These are phyloP conservation scores for Alternaria brassicae DNA, from an alignment of 2,329 filamentous ascomycete species.

Conservation along the genomic window DNA sequence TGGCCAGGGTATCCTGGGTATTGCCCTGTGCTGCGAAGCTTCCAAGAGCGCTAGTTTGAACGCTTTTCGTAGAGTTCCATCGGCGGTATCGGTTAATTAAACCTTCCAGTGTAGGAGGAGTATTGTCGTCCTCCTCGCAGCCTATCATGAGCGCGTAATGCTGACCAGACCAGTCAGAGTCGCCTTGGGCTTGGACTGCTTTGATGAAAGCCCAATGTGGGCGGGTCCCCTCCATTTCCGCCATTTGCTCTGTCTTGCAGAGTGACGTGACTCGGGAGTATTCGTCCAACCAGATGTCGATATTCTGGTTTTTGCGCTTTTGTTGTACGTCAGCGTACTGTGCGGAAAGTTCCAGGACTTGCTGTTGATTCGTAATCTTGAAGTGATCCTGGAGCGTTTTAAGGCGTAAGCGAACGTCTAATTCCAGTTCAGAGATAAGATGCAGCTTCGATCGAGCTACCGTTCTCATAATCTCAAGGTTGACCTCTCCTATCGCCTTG, in stretches of 20 bases:
- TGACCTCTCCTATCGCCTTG: constrained; percentile 1
- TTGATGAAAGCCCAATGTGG: not conserved
- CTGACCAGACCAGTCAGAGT: not conserved
- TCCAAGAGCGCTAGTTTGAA: not conserved
- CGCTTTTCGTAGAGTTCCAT: not conserved
- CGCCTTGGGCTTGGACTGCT: not conserved
- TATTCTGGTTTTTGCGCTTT: not conserved
- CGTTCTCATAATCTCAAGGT: not conserved
- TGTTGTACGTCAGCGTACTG: not conserved
- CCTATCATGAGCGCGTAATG: not conserved
- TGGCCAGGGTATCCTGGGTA: not conserved
- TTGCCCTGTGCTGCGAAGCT: not conserved
- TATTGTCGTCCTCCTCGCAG: not conserved
- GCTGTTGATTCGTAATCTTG: not conserved
- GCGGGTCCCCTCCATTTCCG: too few species aligned
- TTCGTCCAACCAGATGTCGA: not conserved
- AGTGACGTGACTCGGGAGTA: not conserved
- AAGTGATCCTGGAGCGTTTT: not conserved
- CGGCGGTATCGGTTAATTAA: not conserved
- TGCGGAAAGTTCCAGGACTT: not conserved
- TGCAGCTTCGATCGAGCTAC: not conserved
- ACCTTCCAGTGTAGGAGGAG: not conserved
- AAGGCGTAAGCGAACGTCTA: not conserved
- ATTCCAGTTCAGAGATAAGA: not conserved
- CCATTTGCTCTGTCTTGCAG: too few species aligned